These are phyloP conservation scores for Coemansia sp. DNA, from an alignment of 192 early-diverging fungal genomes.

Conservation along the genomic window DNA sequence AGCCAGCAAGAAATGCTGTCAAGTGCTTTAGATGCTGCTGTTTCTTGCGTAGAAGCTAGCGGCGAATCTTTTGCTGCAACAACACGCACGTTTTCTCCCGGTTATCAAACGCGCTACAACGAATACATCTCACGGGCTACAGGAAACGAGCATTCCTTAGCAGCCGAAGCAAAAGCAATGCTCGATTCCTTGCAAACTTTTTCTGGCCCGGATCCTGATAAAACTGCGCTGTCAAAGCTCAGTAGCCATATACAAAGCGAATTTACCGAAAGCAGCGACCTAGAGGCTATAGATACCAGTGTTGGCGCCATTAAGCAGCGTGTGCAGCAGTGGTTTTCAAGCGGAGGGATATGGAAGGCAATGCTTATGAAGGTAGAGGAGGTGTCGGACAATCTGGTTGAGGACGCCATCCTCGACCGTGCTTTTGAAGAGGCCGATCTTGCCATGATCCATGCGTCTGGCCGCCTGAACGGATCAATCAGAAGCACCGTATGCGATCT, in stretches of 20 bases:
- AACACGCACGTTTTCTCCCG: not conserved
- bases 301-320: constrained; percentile 33
- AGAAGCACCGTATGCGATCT: constrained; percentile 13
- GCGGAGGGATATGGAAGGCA: constrained; percentile 42
- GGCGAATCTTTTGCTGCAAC: not conserved
- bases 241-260: constrained; percentile 33
- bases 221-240: constrained; percentile 4
- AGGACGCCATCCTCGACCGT: constrained; percentile 35
- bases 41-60: constrained; percentile 22
- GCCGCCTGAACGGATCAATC: constrained; percentile 39
- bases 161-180: not conserved
- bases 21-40: constrained; percentile 13
- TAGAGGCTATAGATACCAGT: constrained; percentile 30
- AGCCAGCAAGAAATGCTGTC: constrained; percentile 6
- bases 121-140: not conserved
- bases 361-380: constrained; percentile 45
- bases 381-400: constrained; percentile 30
- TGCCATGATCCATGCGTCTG: constrained; percentile 47
- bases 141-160: not conserved
- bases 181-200: not conserved
- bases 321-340: constrained; percentile 31
- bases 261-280: constrained; percentile 31
- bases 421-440: constrained; percentile 45
- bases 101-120: not conserved
- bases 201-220: not conserved